A percentile compares a stretch with the other conserved stretches of the same genome.
These are phyloP conservation scores for Curvularia spicifera DNA, from an alignment of 2,329 filamentous ascomycete genomes.

Conservation along the genomic window DNA sequence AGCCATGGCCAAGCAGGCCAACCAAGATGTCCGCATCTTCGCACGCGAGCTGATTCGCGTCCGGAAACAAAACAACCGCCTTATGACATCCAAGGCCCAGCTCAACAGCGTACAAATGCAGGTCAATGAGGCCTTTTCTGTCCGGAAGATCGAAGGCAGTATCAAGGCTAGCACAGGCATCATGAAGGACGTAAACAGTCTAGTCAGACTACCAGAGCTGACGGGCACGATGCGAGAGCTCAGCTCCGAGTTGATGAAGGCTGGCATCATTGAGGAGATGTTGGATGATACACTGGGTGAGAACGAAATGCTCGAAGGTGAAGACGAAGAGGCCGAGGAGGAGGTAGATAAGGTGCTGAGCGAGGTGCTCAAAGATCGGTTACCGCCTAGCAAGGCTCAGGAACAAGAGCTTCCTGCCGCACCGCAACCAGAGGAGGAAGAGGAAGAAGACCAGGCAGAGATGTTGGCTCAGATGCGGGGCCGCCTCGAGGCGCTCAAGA, in stretches of 20 bases:
- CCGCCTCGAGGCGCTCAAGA: slow-evolving; percentile 87
- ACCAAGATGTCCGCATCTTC: slow-evolving; percentile 83
- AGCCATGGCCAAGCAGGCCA: slow-evolving; percentile 77
- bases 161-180: slow-evolving; percentile 86
- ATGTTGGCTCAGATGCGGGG: slow-evolving; percentile 95
- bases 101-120: slow-evolving; percentile 95
- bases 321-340: slow-evolving; percentile 71
- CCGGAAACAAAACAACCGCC: slow-evolving; percentile 74
- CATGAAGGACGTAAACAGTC: slow-evolving; percentile 93
- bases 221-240: slow-evolving; percentile 89
- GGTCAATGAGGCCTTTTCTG: slow-evolving; percentile 93
- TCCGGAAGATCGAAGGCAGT: slow-evolving; percentile 93
- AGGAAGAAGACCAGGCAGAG: slow-evolving; percentile 85
- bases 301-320: slow-evolving; percentile 68
- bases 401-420: slow-evolving; percentile 60
- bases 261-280: slow-evolving; percentile 98
- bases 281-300: slow-evolving; percentile 83
- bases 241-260: slow-evolving; percentile 85
- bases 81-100: slow-evolving; percentile 89
- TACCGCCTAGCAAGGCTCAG: slow-evolving; percentile 69
- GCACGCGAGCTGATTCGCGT: slow-evolving; percentile 85
- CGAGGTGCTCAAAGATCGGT: slow-evolving; percentile 84
- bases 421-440: slow-evolving; percentile 67
- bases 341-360: slow-evolving; percentile 94
- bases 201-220: slow-evolving; percentile 84